phyloP scores from a whole-genome alignment of 2,329 filamentous ascomycete species.

The Botrytis tulipae region DNA sequence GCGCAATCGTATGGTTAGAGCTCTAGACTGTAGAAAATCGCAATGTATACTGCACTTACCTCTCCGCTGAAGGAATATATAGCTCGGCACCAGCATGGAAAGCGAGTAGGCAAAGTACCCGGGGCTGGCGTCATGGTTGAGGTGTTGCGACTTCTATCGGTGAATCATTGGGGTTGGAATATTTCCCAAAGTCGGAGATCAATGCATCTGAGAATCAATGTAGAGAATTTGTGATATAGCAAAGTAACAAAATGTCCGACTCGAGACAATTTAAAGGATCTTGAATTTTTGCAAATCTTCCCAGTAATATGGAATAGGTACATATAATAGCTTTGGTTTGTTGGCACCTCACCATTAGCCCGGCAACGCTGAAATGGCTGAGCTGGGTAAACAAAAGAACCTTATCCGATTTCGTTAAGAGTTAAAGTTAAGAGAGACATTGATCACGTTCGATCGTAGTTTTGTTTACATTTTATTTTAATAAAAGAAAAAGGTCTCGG shows the following conservation, averaged over 20 bases:
- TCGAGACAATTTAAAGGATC: neutral
- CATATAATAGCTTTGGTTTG: neutral
- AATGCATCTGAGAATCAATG: neutral
- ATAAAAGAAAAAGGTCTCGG: neutral
- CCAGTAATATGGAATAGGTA: neutral
- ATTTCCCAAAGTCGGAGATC: neutral
- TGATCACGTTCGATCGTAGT: neutral
- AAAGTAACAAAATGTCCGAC: neutral
- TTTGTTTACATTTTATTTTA: neutral
- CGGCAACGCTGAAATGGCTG: neutral
- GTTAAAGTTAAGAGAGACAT: neutral
- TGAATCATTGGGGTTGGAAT: neutral
- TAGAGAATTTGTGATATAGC: neutral
- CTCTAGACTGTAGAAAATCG: neutral
- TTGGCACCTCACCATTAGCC: neutral
- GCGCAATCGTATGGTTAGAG: conserved; percentile 10
- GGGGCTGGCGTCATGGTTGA: conserved; percentile 48
- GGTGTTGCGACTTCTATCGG: conserved; percentile 13
- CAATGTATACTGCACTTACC: conserved; percentile 39
- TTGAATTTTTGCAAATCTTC: neutral
- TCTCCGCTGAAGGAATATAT: conserved; percentile 94
- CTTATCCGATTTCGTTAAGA: conserved; percentile 12
- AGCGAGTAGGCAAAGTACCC: conserved; percentile 67
- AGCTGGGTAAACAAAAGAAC: neutral
- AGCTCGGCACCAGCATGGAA: conserved; percentile 89